Base-by-base conservation (phyloP, 208 protist genomes). In the Leishmania arabica region DNA sequence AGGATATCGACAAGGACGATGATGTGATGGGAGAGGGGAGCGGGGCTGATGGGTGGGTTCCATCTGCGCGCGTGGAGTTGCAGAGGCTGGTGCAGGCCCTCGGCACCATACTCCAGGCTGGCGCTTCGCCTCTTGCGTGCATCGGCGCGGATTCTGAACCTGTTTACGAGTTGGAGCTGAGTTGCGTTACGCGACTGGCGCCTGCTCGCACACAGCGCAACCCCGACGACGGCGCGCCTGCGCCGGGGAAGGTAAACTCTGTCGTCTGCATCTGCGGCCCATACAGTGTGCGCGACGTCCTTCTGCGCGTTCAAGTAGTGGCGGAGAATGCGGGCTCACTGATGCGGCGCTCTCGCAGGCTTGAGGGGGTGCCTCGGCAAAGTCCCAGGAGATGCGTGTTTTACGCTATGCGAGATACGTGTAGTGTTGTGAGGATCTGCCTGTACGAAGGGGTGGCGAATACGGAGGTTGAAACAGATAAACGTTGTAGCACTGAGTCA, bases 1-100 rank as follows among this genome's bases (percentile, higher is more conserved):
- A 88, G 70, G 75, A 21, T 1, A 86, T 82, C 56, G 82, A 85
- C 19, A 71, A 66, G 15, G 82, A 85, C 6, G 82, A 88, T n/a
- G 80, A 72, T 49, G 19, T 6, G 11, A 15, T 17, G 3, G 68
- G 78, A 13, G 80, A 79, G 31, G 77, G 17, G 17, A 64, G n/a
- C 9, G 75, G 58, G 27, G 51, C 19, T 62, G 56, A 27, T 27
- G 11, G 42, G 6, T 79, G 71, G 82, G 15, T 75, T 7, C 64
- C 60, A 34, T 53, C 13, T 3, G 73, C 77, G 7, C 42, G 45
- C 27, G 54, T 56, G 21, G 82, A 85, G 72, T 54, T 85, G 40
- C 77, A 85, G 53, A 72, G 24, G 37, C 66, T 85, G 34, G 71
- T 77, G 51, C 62, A 64, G 11, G 27, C 72, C 0, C 34, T 81